Base-by-base conservation (phyloP, 2,329 filamentous ascomycete genomes). In the Colletotrichum limetticola region DNA sequence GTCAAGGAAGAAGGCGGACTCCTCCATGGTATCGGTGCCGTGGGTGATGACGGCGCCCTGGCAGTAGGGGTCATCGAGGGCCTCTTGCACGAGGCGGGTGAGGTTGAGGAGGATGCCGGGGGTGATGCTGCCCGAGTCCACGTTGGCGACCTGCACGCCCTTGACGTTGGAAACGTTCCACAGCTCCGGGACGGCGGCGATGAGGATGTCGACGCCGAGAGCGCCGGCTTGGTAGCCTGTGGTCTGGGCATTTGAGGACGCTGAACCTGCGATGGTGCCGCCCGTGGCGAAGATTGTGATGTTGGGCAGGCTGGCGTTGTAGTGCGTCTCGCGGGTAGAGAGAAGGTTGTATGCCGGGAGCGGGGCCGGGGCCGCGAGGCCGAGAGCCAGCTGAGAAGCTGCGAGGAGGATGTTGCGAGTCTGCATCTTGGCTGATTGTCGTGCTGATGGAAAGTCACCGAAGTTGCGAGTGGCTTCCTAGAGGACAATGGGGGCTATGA, bases 1-100 rank as follows among this genome's bases (percentile, higher is more conserved):
- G 74, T 91, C 88, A 9, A 92, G 81, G 82, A 91, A 91, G 82
- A 92, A 91, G 9, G 90, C 88, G 0, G 88, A 87, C 79, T 92
- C 90, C 76, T 92, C 90, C 1, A 92, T 83, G 0, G 89, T 91
- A 76, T 93, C 91, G 9, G 91, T 92, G 60, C 91, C 91, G 76
- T 92, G 91, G 0, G 91, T 92, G 66, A 93, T 82, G 6, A 92
- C 88, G 7, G 87, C 88, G 46, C 86, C 89, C 80, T 82, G 80
- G 42, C 80, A 80, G 62, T 80, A 76, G n/a, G 81, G 80, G 68
- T 77, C 78, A 30, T 85, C 84, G 4, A 90, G 82, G 68, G 88
- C 86, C 6, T 74, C 74, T 68, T 88, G 86, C 65, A 91, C 86
- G 67, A 83, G 80, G 28, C 86, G 82, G 6, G 85, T 83, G 46